Evolutionary conservation across 371 early-diverging fungal species (phyloP), one percentile per base, ranked within the genome.

Genomic region (Ordospora colligata): DNA sequence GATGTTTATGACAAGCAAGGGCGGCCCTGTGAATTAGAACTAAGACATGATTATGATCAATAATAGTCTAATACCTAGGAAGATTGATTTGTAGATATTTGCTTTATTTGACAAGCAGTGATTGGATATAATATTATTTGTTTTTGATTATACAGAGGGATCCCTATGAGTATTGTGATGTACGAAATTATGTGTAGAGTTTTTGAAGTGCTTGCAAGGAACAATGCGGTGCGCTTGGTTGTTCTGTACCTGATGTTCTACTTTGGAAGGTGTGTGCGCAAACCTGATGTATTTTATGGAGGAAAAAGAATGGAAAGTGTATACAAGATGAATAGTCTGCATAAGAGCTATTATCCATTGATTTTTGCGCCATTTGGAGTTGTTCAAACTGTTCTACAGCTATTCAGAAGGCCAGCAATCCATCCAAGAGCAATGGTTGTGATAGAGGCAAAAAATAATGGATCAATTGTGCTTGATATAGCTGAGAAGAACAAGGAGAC

Each of bases 321-420:
- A 2, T 43, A 64, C 9, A 79, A 79, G 67, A 71, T 79, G 54
- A 70, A 49, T 37, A 72, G 79, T 21, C 52, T 79, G 37, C 75
- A 79, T 37, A 58, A 58, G 58, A 67, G 51, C 19, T 79, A 75
- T 37, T 74, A 75, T 45, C 69, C 79, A 11, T 63, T 70, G n/a
- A 70, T 79, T 67, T 44, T 79, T 27, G 71, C 75, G 66, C 32
- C 67, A 0, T 58, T 79, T 45, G 75, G 75, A 2, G 54, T 71
- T 43, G 51, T 79, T 27, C 79, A 79, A 47, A 74, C 79, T 42
- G 62, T 74, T 14, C 68, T 72, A 25, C 75, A 79, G 42, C 51
- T 74, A 3, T 67, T 74, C n/a, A 23, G 79, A 19, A 69, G 27
- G 7, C 49, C 65, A 2, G 43, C 27, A 9, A 1, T 23, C 5